A percentile compares a stretch with the other conserved stretches of the same genome.
Conservation (phyloP, 495 filamentous ascomycete genomes). For the Penicillium bialowiezense region DNA sequence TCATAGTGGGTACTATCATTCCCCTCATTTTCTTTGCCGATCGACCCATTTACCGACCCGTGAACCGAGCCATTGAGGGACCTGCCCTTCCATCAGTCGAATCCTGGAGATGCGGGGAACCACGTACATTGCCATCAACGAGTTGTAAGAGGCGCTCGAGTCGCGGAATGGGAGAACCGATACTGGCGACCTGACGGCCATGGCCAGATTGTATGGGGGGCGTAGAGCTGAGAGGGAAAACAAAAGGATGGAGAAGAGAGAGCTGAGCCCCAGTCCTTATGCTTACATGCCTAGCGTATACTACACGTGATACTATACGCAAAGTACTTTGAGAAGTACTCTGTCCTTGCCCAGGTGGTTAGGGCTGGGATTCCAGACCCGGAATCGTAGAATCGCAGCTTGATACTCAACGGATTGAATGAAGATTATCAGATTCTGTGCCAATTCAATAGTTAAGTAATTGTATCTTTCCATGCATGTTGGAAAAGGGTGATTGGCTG, state of each 20-base stretch:
- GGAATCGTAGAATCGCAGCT: too few species aligned
- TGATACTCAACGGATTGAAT: background rate
- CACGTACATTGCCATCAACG: constrained; percentile 19
- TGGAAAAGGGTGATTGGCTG: background rate
- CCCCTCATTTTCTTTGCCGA: background rate
- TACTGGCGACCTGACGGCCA: constrained; percentile 36
- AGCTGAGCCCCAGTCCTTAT: constrained; percentile 1
- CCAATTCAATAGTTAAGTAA: background rate
- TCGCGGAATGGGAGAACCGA: constrained; percentile 21
- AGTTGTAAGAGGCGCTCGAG: background rate
- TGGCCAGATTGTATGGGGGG: constrained; percentile 10
- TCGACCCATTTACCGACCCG: background rate
- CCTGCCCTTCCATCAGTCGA: constrained; percentile 3
- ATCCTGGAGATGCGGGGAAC: background rate
- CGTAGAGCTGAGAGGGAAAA: background rate
- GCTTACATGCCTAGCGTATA: constrained; percentile 6
- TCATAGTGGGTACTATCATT: background rate
- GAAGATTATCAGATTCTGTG: background rate
- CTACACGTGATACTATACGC: constrained; percentile 6
- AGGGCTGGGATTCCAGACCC: background rate
- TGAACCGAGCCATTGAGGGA: background rate
- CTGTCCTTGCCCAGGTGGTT: background rate
- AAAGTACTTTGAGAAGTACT: background rate
- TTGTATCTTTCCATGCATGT: background rate
- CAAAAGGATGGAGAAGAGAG: background rate